Conservation (phyloP, 2,329 filamentous ascomycete genomes). For the Aspergillus texensis region DNA sequence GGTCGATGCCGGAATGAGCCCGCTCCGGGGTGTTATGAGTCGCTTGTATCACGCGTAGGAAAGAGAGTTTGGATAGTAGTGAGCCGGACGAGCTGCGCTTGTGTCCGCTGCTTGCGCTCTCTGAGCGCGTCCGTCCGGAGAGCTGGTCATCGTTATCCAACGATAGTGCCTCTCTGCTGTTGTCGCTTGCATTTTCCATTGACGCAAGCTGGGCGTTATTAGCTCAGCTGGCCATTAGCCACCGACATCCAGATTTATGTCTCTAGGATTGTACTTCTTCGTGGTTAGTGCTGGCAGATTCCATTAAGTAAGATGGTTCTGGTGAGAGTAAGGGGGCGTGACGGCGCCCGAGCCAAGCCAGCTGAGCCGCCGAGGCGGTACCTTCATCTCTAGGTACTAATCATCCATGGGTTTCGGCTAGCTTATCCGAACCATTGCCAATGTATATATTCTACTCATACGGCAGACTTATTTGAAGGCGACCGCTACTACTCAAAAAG, state of each 20-base stretch:
- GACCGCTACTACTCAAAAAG: background rate
- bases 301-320: background rate
- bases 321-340: background rate
- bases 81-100: slow-evolving; percentile 63
- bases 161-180: slow-evolving; percentile 30
- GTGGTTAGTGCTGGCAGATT: background rate
- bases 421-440: too few relatives aligned
- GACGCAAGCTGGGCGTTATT: slow-evolving; percentile 26
- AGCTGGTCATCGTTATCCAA: slow-evolving; percentile 26
- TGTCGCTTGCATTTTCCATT: slow-evolving; percentile 41
- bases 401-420: background rate
- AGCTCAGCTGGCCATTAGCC: slow-evolving; percentile 25
- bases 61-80: slow-evolving; percentile 70
- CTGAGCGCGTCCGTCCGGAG: slow-evolving; percentile 34
- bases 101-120: slow-evolving; percentile 44
- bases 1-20: slow-evolving; percentile 26
- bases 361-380: background rate
- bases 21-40: slow-evolving; percentile 38
- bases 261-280: slow-evolving; percentile 9
- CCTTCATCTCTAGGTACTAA: background rate
- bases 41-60: slow-evolving; percentile 58
- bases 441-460: background rate
- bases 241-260: slow-evolving; percentile 22
- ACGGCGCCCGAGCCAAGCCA: background rate
- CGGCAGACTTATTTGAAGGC: background rate